These are phyloP conservation scores for Lactarius psammicola DNA, from an alignment of 768 basidiomycete genomes.

Conservation along the genomic window DNA sequence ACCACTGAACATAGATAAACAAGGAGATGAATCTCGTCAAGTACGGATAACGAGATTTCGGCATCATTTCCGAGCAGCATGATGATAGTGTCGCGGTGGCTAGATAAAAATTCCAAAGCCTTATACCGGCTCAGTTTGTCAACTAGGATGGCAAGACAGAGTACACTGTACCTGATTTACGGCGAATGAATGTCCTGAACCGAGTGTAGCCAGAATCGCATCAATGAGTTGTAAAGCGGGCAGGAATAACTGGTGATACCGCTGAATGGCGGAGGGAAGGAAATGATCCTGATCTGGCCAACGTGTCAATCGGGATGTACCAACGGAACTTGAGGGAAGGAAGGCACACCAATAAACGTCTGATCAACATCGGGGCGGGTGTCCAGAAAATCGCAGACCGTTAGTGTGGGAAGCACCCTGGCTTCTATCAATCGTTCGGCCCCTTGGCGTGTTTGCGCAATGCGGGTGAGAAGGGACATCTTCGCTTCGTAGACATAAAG, in stretches of 20 bases:
- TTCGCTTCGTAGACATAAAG: slow-evolving; percentile 95
- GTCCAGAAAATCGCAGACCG: slow-evolving; percentile 85
- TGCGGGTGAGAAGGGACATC: slow-evolving; percentile 82
- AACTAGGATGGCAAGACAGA: not conserved
- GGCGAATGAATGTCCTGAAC: slow-evolving; percentile 62
- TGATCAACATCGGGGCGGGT: slow-evolving; percentile 81
- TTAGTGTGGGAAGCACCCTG: slow-evolving; percentile 68
- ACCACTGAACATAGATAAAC: slow-evolving; percentile 68
- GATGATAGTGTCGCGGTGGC: slow-evolving; percentile 80
- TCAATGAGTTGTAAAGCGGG: slow-evolving; percentile 82
- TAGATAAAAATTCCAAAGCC: slow-evolving; percentile 78
- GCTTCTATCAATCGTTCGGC: slow-evolving; percentile 83
- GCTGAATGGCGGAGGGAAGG: slow-evolving; percentile 79
- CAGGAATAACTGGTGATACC: slow-evolving; percentile 89
- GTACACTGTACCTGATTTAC: slow-evolving; percentile 57
- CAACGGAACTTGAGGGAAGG: not conserved
- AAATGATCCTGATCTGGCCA: slow-evolving; percentile 76
- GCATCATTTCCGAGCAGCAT: slow-evolving; percentile 77
- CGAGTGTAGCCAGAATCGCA: slow-evolving; percentile 74
- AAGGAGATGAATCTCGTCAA: slow-evolving; percentile 81
- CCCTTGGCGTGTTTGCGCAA: slow-evolving; percentile 79
- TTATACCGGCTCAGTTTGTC: slow-evolving; percentile 33
- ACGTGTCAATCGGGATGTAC: slow-evolving; percentile 14
- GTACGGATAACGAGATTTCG: slow-evolving; percentile 56
- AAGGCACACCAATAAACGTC: slow-evolving; percentile 69